Evolutionary conservation across 371 early-diverging fungal genomes (phyloP), one percentile per base, ranked within the genome.

Genomic region (Scutellospora calospora): DNA sequence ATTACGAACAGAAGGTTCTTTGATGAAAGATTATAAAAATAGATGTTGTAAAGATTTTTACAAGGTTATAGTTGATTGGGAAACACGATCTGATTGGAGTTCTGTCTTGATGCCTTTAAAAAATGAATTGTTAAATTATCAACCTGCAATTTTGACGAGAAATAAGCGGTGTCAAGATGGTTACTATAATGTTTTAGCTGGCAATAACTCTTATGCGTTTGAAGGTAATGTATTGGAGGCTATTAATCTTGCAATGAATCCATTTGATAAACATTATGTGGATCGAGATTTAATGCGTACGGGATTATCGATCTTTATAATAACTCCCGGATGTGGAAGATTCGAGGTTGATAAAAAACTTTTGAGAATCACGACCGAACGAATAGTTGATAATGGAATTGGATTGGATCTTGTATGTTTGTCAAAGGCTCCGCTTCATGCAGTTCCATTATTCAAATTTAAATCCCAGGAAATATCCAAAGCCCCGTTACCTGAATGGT

Each of bases 141-240:
- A 94, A 76, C 90, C 90, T 22, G 91, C 93, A 80, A 93, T 98
- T 20, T 84, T 98, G 45, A 86, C 92, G 71, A 86, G 89, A 0
- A 85, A 91, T 22, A 88, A 90, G 5, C 25, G 52, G 20, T 18
- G 31, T 8, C 31, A 25, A 20, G n/a, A 72, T 54, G 73, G 73
- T 31, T 90, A 87, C 6, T 82, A 86, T 20, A 84, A 88, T 6
- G 81, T 91, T 5, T 83, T 93, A 0, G 87, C 89, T 49, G 94
- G 95, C 3, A 89, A 91, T 35, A 90, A 93, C 82, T 90, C 94
- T 22, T 89, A 89, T 76, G 94, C 97, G 0, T 91, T 88, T 77
- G 95, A 97, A 79, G 98, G 98, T 71, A 97, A 97, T 83, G 89
- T 99, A 16, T 89, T 99, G 1, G 98, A 98, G 85, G 97, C 98